phyloP scores from a whole-genome alignment of 441 rosid genomes.

The Jatropha multifida region DNA sequence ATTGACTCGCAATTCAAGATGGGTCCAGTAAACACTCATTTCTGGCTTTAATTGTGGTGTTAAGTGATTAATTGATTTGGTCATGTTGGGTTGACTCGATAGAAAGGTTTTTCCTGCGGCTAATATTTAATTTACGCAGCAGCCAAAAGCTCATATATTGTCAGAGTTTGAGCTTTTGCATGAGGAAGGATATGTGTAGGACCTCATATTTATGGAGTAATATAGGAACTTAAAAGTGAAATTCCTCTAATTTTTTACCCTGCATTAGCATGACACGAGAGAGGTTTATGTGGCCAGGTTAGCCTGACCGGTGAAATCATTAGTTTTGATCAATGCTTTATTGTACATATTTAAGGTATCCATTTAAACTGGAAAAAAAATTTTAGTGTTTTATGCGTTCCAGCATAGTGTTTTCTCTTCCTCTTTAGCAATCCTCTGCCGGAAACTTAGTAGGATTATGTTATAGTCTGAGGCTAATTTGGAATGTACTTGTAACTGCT shows the following conservation, averaged over 20 bases:
- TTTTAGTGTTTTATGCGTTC: not conserved
- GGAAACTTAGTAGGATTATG: not conserved
- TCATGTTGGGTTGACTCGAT: slow-evolving; percentile 26
- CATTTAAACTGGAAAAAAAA: not conserved
- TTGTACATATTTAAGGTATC: not conserved
- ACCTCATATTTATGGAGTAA: not conserved
- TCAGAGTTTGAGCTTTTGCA: not conserved
- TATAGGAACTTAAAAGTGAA: not conserved
- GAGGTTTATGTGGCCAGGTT: not conserved
- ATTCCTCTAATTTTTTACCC: not conserved
- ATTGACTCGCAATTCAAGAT: slow-evolving; percentile 36
- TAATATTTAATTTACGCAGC: not conserved
- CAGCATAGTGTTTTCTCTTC: not conserved
- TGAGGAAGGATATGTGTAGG: not conserved
- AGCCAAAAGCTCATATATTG: not conserved
- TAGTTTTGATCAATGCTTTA: not conserved
- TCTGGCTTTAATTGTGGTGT: slow-evolving; percentile 25
- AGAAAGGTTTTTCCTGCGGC: not conserved
- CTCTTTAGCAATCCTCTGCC: not conserved
- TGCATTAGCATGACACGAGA: not conserved
- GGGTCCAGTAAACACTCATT: slow-evolving; percentile 35
- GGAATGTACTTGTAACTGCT: not conserved
- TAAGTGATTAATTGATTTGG: slow-evolving; percentile 14
- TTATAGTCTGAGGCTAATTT: not conserved
- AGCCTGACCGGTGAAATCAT: not conserved